These are phyloP conservation scores for Paspalum vaginatum DNA, from an alignment of 176 grass and related monocot genomes.

Conservation along the genomic window DNA sequence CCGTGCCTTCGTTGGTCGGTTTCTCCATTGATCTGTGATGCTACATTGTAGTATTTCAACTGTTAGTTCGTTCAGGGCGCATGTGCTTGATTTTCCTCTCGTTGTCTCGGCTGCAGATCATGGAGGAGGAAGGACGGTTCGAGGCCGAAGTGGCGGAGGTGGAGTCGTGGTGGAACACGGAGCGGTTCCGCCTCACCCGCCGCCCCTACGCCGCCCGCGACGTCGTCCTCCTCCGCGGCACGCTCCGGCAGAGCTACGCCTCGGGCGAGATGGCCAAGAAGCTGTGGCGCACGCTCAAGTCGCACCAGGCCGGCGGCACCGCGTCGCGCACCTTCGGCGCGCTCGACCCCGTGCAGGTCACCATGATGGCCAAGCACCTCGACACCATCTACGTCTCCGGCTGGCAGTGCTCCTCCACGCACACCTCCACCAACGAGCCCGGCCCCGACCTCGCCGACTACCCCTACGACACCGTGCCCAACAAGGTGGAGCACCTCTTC, in stretches of 20 bases:
- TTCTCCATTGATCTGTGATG: not conserved
- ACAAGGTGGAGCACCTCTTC: conserved; percentile 96
- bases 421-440: conserved; percentile 82
- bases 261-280: conserved; percentile 82
- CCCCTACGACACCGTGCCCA: conserved; percentile 94
- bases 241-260: conserved; percentile 86
- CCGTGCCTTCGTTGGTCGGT: conserved; percentile 79
- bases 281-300: conserved; percentile 78
- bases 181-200: conserved; percentile 83
- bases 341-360: conserved; percentile 87
- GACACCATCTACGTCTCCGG: conserved; percentile 96
- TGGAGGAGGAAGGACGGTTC: conserved; percentile 95
- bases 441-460: conserved; percentile 95
- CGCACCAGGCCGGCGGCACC: conserved; percentile 76
- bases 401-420: conserved; percentile 98
- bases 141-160: conserved; percentile 81
- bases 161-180: conserved; percentile 78
- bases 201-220: conserved; percentile 73
- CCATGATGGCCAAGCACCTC: conserved; percentile 95
- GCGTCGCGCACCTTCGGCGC: conserved; percentile 89
- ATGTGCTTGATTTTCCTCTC: not conserved
- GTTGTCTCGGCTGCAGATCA: conserved; percentile 42
- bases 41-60: not conserved
- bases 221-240: conserved; percentile 83
- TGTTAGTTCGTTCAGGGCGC: not conserved